phyloP scores from a whole-genome alignment of 2,329 filamentous ascomycete species.

The Penicillium sp. region DNA sequence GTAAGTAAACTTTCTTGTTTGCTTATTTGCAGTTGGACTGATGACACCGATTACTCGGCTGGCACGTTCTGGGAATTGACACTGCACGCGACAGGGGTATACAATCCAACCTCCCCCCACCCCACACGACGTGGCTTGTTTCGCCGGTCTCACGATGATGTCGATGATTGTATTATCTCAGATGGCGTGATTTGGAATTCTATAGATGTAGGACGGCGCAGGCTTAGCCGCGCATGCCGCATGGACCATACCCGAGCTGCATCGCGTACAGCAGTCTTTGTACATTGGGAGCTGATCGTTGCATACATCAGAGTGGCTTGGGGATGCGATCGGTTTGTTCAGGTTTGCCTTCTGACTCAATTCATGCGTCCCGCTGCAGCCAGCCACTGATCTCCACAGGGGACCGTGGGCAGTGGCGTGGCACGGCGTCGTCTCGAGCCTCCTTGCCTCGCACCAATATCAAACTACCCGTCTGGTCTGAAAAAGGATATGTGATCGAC shows the following conservation, averaged over 20 bases:
- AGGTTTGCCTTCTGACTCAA: background rate
- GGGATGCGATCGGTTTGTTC: background rate
- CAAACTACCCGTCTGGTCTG: background rate
- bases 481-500: background rate
- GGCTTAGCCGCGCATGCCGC: slow-evolving; percentile 1
- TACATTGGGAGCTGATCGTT: background rate
- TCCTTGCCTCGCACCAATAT: slow-evolving; percentile 7
- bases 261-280: no score
- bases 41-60: background rate
- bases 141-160: background rate
- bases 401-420: slow-evolving; percentile 1
- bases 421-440: slow-evolving; percentile 1
- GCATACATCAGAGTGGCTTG: slow-evolving; percentile 3
- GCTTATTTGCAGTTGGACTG: slow-evolving; percentile 7
- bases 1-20: slow-evolving; percentile 20
- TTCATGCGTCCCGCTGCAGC: background rate
- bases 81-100: background rate
- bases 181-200: background rate
- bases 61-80: slow-evolving; percentile 9
- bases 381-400: slow-evolving; percentile 3
- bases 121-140: background rate
- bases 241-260: background rate
- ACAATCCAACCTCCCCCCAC: background rate
- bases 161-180: background rate
- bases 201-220: background rate